Evolutionary conservation across 345 rosid species (phyloP), one percentile per base, ranked within the genome.

Genomic region (Ceriops zippeliana): DNA sequence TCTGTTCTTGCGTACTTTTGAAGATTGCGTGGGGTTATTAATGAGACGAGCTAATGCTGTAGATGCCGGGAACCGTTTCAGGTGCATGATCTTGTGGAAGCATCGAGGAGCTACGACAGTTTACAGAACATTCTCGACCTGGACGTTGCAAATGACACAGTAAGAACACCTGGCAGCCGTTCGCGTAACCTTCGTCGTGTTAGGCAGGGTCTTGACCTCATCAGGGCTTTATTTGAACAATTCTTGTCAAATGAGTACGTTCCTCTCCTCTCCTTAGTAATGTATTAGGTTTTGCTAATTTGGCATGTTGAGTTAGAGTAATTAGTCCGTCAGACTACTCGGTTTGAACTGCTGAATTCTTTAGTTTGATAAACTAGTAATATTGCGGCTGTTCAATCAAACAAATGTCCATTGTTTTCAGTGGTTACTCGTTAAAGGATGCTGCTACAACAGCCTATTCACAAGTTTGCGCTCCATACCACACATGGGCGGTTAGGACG

Each of bases 151-250:
- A 87, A 89, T 27, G 75, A 74, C n/a, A 82, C 90, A 5, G 97
- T 90, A 32, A 90, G 89, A 76, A 78, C 84, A 32, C 83, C 87
- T 0, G 97, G 98, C 63, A 93, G 97, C 70, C 87, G 83, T 80
- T 79, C 96, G 0, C 88, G 98, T 20, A 90, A 93, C 61, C 73
- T 93, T 22, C 75, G 97, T n/a, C 85, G 98, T 2, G 96, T 90
- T 17, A 84, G 98, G 70, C 96, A 89, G 85, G 97, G 98, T 62
- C 88, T 90, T 67, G 98, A 90, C 63, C 92, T 90, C 73, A 83
- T 93, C 78, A 82, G 97, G 57, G 96, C 89, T 68, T 75, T 93
- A 51, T 90, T 93, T 32, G 86, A 87, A 66, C 84, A 89, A 24
- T 93, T 90, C 57, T 56, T 93, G 71, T 72, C 88, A 30, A 65